Conservation (phyloP, 805 yeast species). For the Metschnikowia cerradonensis region DNA sequence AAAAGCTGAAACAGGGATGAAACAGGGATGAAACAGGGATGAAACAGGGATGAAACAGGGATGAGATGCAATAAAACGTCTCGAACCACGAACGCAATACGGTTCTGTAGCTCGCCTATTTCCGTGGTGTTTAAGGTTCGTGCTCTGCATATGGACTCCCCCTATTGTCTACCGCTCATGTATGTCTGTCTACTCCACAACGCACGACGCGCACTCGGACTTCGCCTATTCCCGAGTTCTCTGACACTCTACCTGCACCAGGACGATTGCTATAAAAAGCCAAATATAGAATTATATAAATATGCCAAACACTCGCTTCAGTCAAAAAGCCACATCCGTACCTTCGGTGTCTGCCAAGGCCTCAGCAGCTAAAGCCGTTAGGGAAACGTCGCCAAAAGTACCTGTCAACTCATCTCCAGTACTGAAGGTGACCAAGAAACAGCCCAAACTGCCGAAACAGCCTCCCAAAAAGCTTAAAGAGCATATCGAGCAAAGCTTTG, state of each 20-base stretch:
- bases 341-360: neutral
- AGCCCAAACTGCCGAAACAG: neutral
- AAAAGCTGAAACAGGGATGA: too few species aligned
- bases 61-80: too few species aligned
- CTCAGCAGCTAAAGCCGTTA: neutral
- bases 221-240: neutral
- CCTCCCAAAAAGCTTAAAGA: conserved; percentile 3
- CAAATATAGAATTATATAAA: neutral
- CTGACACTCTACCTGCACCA: neutral
- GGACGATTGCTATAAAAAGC: neutral
- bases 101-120: too few species aligned
- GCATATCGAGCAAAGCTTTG: conserved; percentile 14
- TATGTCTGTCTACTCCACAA: neutral
- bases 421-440: neutral
- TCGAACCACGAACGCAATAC: too few species aligned
- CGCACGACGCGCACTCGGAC: neutral
- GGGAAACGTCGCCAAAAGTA: neutral
- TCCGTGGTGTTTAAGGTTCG: too few species aligned
- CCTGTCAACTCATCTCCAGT: neutral
- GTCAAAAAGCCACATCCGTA: neutral
- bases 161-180: neutral
- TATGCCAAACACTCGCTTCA: conserved; percentile 2
- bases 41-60: too few species aligned
- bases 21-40: too few species aligned
- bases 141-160: too few species aligned